Conservation (phyloP, 2,329 filamentous ascomycete genomes). For the Alternaria tenuissima region DNA sequence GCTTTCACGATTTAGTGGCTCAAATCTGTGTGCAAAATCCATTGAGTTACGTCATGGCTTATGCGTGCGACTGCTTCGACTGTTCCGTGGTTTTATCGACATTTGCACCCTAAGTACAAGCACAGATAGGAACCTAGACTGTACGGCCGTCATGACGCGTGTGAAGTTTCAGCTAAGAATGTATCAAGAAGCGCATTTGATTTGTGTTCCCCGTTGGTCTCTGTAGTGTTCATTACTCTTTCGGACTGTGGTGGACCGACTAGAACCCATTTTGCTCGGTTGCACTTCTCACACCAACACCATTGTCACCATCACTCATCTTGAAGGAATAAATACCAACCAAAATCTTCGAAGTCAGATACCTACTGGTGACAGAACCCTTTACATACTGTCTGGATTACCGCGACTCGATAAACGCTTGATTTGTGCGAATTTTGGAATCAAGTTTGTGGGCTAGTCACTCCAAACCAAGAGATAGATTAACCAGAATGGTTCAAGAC, state of each 20-base stretch:
- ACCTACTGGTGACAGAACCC: background rate
- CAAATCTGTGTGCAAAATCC: background rate
- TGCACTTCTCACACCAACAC: slow-evolving; percentile 3
- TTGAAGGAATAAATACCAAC: too few relatives aligned
- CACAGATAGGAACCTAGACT: too few relatives aligned
- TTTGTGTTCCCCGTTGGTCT: background rate
- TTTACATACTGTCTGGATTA: background rate
- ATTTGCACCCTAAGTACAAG: background rate
- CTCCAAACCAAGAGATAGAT: background rate
- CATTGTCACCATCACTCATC: background rate
- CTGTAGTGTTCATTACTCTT: background rate
- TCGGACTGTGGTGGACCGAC: background rate
- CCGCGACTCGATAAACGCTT: background rate
- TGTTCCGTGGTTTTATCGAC: background rate
- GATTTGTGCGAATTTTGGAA: background rate
- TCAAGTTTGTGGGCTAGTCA: background rate
- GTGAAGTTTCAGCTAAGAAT: background rate
- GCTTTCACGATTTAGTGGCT: background rate
- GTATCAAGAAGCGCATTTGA: background rate
- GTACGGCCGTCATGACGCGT: too few relatives aligned
- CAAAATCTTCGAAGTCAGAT: background rate
- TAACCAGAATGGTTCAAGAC: background rate
- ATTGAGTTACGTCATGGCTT: background rate
- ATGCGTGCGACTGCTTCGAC: background rate
- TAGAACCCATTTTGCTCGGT: slow-evolving; percentile 18